These are phyloP conservation scores for Lizonia empirigonia DNA, from an alignment of 2,329 filamentous ascomycete genomes.

Conservation along the genomic window DNA sequence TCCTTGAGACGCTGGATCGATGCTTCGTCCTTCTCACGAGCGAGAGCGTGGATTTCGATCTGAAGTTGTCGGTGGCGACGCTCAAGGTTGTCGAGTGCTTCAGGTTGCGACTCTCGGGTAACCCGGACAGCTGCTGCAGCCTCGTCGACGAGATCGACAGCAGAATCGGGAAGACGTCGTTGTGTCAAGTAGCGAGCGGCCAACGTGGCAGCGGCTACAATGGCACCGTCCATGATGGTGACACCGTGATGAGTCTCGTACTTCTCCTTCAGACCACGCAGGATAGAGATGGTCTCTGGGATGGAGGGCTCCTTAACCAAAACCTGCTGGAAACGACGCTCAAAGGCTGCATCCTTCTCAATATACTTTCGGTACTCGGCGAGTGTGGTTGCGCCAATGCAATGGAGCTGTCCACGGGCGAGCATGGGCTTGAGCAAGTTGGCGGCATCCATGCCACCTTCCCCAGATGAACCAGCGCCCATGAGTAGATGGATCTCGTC, in stretches of 20 bases:
- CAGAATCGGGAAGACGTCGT: constrained; percentile 90
- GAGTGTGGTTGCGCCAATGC: constrained; percentile 94
- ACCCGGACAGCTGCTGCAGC: constrained; percentile 96
- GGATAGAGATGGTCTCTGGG: constrained; percentile 90
- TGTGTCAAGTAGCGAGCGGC: constrained; percentile 92
- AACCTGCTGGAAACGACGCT: constrained; percentile 98
- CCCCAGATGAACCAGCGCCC: constrained; percentile 92
- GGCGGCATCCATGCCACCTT: constrained; percentile 98
- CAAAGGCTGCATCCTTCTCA: constrained; percentile 97
- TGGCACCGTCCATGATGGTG: constrained; percentile 90
- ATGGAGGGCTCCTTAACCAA: constrained; percentile 93
- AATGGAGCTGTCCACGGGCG: constrained; percentile 93
- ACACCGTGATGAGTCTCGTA: constrained; percentile 99
- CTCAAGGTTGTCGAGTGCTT: constrained; percentile 93
- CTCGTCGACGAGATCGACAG: constrained; percentile 95
- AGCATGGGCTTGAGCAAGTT: constrained; percentile 99
- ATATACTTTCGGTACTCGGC: constrained; percentile 98
- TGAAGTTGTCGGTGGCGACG: constrained; percentile 87
- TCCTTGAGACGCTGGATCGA: constrained; percentile 81
- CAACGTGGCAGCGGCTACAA: constrained; percentile 88
- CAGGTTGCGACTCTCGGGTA: constrained; percentile 92
- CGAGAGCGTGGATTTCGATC: constrained; percentile 95
- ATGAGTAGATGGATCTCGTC: constrained; percentile 99
- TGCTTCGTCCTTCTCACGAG: constrained; percentile 92
- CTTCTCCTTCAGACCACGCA: constrained; percentile 96